These are phyloP conservation scores for Leonotis leonurus DNA, from an alignment of 257 asterid genomes.

Conservation along the genomic window DNA sequence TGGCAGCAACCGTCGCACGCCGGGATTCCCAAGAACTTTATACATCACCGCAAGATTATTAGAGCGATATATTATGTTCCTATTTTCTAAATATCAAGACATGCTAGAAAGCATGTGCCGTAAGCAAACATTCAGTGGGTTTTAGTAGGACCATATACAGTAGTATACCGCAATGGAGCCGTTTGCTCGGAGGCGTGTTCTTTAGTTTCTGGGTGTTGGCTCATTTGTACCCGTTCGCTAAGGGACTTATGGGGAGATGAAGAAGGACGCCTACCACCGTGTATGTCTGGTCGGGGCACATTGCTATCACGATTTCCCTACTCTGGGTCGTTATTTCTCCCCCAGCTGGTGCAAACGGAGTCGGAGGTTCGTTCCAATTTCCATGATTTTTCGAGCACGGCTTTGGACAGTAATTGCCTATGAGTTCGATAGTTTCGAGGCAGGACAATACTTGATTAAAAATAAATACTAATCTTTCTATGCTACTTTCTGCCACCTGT, in stretches of 20 bases:
- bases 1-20: no score
- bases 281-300: slow-evolving; percentile 80
- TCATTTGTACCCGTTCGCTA: slow-evolving; percentile 73
- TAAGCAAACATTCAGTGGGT: no score
- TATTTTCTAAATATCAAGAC: no score
- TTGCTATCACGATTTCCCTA: slow-evolving; percentile 70
- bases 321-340: slow-evolving; percentile 81
- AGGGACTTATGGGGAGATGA: slow-evolving; percentile 75
- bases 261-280: slow-evolving; percentile 85
- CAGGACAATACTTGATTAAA: no score
- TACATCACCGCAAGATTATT: no score
- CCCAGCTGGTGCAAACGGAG: slow-evolving; percentile 40
- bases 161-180: slow-evolving; percentile 81
- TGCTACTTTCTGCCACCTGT: no score
- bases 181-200: slow-evolving; percentile 78
- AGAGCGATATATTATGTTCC: no score
- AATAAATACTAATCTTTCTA: no score
- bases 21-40: no score
- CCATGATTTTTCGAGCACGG: slow-evolving; percentile 31
- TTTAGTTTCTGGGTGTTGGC: slow-evolving; percentile 90
- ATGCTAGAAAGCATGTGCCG: no score
- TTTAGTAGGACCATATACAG: slow-evolving; percentile 74
- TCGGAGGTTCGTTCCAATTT: slow-evolving; percentile 89
- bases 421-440: no score
- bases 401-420: background rate